These are phyloP conservation scores for Hemileccinum rubropunctum DNA, from an alignment of 768 basidiomycete genomes.

Conservation along the genomic window DNA sequence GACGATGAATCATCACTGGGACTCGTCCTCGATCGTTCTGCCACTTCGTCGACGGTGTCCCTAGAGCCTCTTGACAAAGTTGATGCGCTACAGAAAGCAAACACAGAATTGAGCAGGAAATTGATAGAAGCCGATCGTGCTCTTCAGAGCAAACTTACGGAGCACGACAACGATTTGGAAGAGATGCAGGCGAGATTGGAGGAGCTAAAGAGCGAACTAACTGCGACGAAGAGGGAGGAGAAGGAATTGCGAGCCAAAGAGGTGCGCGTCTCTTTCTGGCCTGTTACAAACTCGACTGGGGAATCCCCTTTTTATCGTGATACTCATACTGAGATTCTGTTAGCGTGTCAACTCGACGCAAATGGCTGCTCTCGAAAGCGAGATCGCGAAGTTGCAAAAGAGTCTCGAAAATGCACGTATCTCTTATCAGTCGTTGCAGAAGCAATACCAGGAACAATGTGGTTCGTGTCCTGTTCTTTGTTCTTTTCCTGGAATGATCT, in stretches of 20 bases:
- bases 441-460: constrained; percentile 88
- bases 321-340: constrained; percentile 12
- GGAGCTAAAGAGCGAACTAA: constrained; percentile 73
- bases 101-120: constrained; percentile 73
- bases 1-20: constrained; percentile 52
- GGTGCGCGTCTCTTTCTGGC: constrained; percentile 38
- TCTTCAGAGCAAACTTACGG: constrained; percentile 60
- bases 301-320: neutral
- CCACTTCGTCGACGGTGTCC: constrained; percentile 61
- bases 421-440: constrained; percentile 75
- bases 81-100: constrained; percentile 70
- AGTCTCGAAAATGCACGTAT: constrained; percentile 69
- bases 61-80: constrained; percentile 71
- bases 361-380: constrained; percentile 70
- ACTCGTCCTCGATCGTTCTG: constrained; percentile 58
- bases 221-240: constrained; percentile 82
- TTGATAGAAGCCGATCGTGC: constrained; percentile 71
- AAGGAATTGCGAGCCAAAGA: constrained; percentile 90
- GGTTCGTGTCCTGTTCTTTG: constrained; percentile 42
- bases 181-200: constrained; percentile 77
- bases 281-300: constrained; percentile 2
- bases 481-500: neutral
- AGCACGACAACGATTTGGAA: constrained; percentile 82
- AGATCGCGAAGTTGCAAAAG: constrained; percentile 73
- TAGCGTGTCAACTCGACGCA: constrained; percentile 65